A percentile compares a stretch with the other conserved stretches of the same genome.
Evolutionary conservation across 176 grass and related monocot genomes (phyloP).

Genomic region (Canna indica): DNA sequence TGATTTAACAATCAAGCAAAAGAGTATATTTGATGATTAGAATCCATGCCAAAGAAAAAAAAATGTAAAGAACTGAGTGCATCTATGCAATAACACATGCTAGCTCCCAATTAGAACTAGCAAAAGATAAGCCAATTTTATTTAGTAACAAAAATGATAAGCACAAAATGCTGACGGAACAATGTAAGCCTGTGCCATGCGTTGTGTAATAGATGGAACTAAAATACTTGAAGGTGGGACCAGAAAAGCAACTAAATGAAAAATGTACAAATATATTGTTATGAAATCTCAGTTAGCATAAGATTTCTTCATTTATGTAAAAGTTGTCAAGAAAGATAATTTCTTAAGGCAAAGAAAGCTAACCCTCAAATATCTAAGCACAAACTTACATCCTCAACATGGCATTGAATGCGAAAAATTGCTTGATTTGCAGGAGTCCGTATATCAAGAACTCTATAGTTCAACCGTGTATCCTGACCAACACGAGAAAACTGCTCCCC

Average conservation of each 20-base stretch:
- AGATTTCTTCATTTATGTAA: neutral
- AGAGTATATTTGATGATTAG: neutral
- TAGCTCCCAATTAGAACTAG: neutral
- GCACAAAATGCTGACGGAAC: neutral
- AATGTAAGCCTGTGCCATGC: neutral
- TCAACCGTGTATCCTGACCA: slow-evolving; percentile 77
- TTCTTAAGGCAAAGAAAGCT: neutral
- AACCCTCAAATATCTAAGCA: neutral
- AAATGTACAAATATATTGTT: neutral
- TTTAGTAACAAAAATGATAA: neutral
- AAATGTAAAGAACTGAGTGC: neutral
- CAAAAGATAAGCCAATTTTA: neutral
- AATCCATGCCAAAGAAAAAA: neutral
- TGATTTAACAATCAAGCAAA: neutral
- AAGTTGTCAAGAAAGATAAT: neutral
- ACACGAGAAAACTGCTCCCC: slow-evolving; percentile 84
- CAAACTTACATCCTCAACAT: slow-evolving; percentile 60
- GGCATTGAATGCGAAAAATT: slow-evolving; percentile 60
- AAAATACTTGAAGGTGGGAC: neutral
- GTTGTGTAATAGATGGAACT: neutral
- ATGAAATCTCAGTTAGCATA: neutral
- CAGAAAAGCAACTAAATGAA: neutral
- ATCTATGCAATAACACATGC: neutral
- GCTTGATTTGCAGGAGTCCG: slow-evolving; percentile 68
- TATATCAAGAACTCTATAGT: slow-evolving; percentile 57